Conservation (phyloP, 768 basidiomycete genomes). For the Chalciporus pseudorubinellus region DNA sequence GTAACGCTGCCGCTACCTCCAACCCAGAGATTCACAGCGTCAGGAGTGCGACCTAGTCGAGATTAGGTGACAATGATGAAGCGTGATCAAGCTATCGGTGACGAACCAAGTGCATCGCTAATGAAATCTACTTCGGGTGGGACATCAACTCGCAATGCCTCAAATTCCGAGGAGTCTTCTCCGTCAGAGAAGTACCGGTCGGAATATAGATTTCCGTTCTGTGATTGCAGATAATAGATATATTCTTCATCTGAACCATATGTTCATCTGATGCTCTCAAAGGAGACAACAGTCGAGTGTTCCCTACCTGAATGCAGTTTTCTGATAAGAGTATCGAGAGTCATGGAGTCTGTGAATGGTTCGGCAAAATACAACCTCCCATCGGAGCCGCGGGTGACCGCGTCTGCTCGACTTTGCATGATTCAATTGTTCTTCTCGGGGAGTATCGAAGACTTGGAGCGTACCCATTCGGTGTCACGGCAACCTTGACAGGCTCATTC, state of each 20-base stretch:
- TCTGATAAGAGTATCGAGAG: constrained; percentile 53
- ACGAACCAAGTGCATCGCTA: constrained; percentile 72
- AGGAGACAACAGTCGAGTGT: neutral
- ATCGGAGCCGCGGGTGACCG: constrained; percentile 54
- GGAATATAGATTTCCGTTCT: constrained; percentile 85
- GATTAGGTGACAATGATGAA: neutral
- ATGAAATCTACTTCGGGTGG: constrained; percentile 71
- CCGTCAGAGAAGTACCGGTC: constrained; percentile 37
- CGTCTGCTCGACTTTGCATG: constrained; percentile 65
- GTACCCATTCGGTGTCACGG: constrained; percentile 83
- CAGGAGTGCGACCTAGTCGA: constrained; percentile 56
- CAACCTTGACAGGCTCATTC: constrained; percentile 58
- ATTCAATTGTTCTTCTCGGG: constrained; percentile 13
- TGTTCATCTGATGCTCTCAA: neutral
- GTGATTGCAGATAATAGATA: constrained; percentile 80
- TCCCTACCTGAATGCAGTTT: constrained; percentile 38
- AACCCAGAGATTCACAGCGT: constrained; percentile 94
- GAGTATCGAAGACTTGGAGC: constrained; percentile 12
- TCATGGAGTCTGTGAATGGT: constrained; percentile 67
- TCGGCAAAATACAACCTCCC: constrained; percentile 70
- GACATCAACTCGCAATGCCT: constrained; percentile 60
- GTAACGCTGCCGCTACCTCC: constrained; percentile 76
- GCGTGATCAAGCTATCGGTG: neutral
- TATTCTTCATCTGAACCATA: constrained; percentile 19
- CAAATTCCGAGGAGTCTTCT: constrained; percentile 56